phyloP scores from a whole-genome alignment of 257 asterid genomes.

The Solanum appendiculatum region DNA sequence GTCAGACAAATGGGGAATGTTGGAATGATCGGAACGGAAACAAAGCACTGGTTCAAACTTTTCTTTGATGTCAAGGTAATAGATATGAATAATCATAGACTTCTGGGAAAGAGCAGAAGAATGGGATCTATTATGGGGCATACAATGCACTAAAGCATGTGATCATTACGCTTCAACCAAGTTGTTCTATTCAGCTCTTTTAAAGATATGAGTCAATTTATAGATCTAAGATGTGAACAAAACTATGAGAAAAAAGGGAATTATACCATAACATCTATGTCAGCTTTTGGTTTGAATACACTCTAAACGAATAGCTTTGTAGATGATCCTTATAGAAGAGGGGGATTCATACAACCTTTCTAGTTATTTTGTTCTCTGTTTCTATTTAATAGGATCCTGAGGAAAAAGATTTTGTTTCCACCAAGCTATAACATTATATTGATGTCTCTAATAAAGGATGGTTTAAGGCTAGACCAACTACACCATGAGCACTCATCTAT shows the following conservation, averaged over 20 bases:
- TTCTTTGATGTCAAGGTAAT: neutral
- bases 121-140: neutral
- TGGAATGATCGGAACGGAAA: neutral
- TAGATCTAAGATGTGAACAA: neutral
- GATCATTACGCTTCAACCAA: neutral
- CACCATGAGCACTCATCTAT: neutral
- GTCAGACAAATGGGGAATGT: neutral
- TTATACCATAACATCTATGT: neutral
- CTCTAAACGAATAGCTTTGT: neutral
- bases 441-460: neutral
- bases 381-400: neutral
- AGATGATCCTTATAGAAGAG: neutral
- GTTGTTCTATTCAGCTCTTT: neutral
- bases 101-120: neutral
- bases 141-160: neutral
- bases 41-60: too few species aligned
- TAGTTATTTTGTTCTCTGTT: neutral
- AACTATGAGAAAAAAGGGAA: neutral
- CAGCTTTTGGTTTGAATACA: neutral
- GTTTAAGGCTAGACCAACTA: neutral
- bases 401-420: neutral
- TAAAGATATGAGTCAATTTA: neutral
- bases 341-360: neutral
- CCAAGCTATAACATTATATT: neutral
- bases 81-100: neutral